Base-by-base conservation (phyloP, 306 rosid genomes). In the Carpinus fangiana region DNA sequence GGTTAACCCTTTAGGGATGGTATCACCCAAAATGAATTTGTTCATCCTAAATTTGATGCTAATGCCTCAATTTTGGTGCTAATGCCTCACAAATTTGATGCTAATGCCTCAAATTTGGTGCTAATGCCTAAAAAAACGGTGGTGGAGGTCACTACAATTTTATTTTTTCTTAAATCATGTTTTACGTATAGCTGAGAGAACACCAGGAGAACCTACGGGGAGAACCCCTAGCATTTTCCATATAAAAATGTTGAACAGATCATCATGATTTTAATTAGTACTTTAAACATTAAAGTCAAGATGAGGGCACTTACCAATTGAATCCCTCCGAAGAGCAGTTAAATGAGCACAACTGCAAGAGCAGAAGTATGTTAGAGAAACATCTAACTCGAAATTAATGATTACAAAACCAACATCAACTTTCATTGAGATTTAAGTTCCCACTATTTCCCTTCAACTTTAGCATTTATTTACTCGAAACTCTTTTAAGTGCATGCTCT, bases 251-350 rank as follows among this genome's bases (percentile, higher is more conserved):
- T 48, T 71, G 11, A 14, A 71, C 45, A 34, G 16, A 34, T 59
- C 16, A 12, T 48, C 52, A 34, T 36, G 45, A 16, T 12, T 34
- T 34, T 64, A 38, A 12, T 34, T 18, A 18, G 50, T 46, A 38
- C 34, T 21, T 21, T 11, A 62, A 36, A 86, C 8, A 59, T 78
- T 45, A 73, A 79, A 72, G 17, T 16, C 53, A 59, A 76, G 62
- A 72, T 17, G 73, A 48, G 17, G 21, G 17, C 28, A 64, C 89
- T 85, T 89, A 94, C 98, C 98, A 14, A 92, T 94, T 71, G 97
- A 89, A 76, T 94, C 98, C 87, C 98, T 86, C 72, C 97, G 87
- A 60, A 95, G 97, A 55, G 98, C 97, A 73, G 93, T 95, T 78
- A 94, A 84, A 89, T 94, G 98, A 69, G 97, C 95, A 73, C 96